Evolutionary conservation across 1,284 basidiomycete genomes (phyloP), one percentile per base, ranked within the genome.

Genomic region (Trametes polyzona): DNA sequence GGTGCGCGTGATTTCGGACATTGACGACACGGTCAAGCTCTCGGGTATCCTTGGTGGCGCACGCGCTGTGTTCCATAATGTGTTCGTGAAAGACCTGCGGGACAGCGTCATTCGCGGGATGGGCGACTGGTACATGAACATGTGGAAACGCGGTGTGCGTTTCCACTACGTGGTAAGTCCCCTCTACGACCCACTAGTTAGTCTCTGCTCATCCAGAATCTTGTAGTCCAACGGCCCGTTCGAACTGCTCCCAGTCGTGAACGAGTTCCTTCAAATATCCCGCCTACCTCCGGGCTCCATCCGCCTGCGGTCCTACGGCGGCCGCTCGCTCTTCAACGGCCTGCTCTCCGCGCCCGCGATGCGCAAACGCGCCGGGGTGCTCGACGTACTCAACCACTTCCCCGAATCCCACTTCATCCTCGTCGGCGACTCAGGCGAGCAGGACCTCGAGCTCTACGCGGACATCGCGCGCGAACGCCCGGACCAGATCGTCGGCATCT

Each of bases 1-100:
- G 0, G 70, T 94, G 12, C 84, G 92, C 8, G 81, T 97, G 52
- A 88, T 98, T 30, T 96, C 93, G 0, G 96, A 98, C 68, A 90
- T 98, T 41, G 96, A 98, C 71, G 96, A 98, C 71, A 98, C 96
- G 0, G 82, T 97, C 61, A 98, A 96, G 70, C 72, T 83, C 46
- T 87, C 90, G 0, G 84, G 87, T 51, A 81, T 96, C n/a, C 67
- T 88, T 2, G 76, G 77, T 12, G 93, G 93, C 0, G 84, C 91
- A 0, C 78, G 92, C 30, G 78, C 85, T 2, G 85, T 91, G 2
- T 95, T 95, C 70, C 78, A 82, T 43, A 90, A 90, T 64, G 90
- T 92, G 0, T 92, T 93, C 61, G 88, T 89, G 8, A 87, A 84
- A 68, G 87, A 89, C 56, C 73, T 93, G 33, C 77, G 82, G 49